Conservation (phyloP, 805 yeast genomes). For the Spathaspora passalidarum region DNA sequence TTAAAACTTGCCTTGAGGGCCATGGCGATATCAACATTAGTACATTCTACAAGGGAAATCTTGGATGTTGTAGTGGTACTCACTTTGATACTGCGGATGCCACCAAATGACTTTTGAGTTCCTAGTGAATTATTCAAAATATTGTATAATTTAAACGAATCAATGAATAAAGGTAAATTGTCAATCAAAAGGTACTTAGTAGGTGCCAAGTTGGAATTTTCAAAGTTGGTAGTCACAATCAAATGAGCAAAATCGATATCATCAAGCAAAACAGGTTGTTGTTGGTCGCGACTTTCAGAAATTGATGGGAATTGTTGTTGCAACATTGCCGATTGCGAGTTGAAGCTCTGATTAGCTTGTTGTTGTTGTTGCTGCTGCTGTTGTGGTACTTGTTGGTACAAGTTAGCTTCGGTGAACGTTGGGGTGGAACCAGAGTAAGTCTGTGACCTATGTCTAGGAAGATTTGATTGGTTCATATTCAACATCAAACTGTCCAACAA, state of each 20-base stretch:
- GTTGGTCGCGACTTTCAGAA: not conserved
- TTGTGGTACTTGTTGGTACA: constrained; percentile 13
- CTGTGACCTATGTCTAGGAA: constrained; percentile 36
- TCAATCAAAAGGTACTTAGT: constrained; percentile 75
- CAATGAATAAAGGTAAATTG: constrained; percentile 73
- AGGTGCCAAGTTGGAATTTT: constrained; percentile 69
- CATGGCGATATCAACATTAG: constrained; percentile 70
- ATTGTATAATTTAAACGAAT: constrained; percentile 38
- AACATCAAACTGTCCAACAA: constrained; percentile 32
- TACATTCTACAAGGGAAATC: constrained; percentile 62
- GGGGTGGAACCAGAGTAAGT: constrained; percentile 39
- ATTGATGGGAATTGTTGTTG: constrained; percentile 10
- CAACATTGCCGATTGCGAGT: constrained; percentile 4
- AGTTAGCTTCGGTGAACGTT: constrained; percentile 15
- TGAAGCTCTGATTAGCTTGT: constrained; percentile 6
- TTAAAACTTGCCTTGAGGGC: constrained; percentile 73
- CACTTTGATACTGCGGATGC: constrained; percentile 17
- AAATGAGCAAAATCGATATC: constrained; percentile 58
- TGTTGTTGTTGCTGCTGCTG: constrained; percentile 11
- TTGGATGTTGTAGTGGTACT: constrained; percentile 19
- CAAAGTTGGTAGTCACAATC: constrained; percentile 67
- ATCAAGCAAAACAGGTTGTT: constrained; percentile 41
- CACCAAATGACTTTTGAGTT: constrained; percentile 14
- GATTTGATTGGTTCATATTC: constrained; percentile 14
- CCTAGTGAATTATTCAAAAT: constrained; percentile 21